A percentile compares a stretch with the other conserved stretches of the same genome.
phyloP scores from a whole-genome alignment of 169 alveolate species.

The Babesia sp. region DNA sequence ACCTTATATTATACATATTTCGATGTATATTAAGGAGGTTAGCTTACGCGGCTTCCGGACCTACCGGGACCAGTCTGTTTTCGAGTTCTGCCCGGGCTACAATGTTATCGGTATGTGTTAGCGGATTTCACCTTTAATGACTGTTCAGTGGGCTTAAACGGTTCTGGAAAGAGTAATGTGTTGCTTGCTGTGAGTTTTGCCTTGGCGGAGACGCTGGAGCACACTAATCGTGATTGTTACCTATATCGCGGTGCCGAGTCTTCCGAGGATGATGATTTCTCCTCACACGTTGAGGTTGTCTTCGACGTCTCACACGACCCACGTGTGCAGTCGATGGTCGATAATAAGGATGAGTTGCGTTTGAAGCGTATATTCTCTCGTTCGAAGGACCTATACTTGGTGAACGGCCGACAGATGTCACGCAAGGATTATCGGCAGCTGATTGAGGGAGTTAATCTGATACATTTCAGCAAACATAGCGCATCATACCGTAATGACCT shows the following conservation, averaged over 20 bases:
- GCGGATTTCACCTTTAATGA: background rate
- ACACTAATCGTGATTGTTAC: constrained; percentile 17
- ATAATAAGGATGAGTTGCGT: constrained; percentile 34
- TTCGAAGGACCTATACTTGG: constrained; percentile 42
- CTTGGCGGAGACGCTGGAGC: constrained; percentile 32
- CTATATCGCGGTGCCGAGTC: constrained; percentile 56
- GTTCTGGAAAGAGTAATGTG: constrained; percentile 66
- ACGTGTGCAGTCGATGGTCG: background rate
- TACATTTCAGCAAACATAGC: constrained; percentile 26
- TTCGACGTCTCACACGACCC: constrained; percentile 33
- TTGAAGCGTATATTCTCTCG: constrained; percentile 49
- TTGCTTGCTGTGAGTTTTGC: constrained; percentile 57
- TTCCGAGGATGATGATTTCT: constrained; percentile 29
- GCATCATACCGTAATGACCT: constrained; percentile 34
- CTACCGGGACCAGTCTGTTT: constrained; percentile 75
- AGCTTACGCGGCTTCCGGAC: constrained; percentile 83
- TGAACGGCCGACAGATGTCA: constrained; percentile 48
- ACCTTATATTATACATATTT: background rate
- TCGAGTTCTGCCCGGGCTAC: constrained; percentile 49
- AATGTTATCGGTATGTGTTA: constrained; percentile 60
- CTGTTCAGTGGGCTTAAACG: constrained; percentile 58
- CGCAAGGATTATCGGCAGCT: constrained; percentile 61
- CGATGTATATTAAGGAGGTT: constrained; percentile 82
- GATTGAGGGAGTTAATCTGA: constrained; percentile 35
- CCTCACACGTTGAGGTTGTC: constrained; percentile 52